These are phyloP conservation scores for Circinella minor DNA, from an alignment of 371 early-diverging fungal species.

Conservation along the genomic window DNA sequence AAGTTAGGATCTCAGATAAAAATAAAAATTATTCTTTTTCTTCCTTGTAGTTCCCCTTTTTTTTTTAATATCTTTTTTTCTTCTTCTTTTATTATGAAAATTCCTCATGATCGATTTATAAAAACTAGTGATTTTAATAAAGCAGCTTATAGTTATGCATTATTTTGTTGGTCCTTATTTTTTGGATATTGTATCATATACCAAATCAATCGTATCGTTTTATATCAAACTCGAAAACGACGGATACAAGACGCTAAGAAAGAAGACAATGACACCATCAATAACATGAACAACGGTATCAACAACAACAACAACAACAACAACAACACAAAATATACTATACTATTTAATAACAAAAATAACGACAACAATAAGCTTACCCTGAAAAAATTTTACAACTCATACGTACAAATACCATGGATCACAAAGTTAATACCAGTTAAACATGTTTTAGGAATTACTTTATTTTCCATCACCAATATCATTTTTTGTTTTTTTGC, in stretches of 20 bases:
- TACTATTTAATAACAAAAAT: neutral
- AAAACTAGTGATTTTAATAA: constrained; percentile 9
- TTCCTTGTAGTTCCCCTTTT: neutral
- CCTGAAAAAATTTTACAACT: constrained; percentile 15
- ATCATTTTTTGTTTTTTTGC: constrained; percentile 33
- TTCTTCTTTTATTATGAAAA: neutral
- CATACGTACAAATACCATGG: constrained; percentile 37
- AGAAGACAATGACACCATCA: neutral
- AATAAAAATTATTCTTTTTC: too few relatives aligned
- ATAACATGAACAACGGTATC: too few relatives aligned
- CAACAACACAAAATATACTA: neutral
- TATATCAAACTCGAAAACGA: constrained; percentile 24
- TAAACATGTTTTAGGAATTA: constrained; percentile 41
- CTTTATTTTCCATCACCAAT: constrained; percentile 32
- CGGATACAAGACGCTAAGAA: neutral
- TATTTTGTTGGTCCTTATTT: constrained; percentile 48
- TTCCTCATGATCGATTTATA: neutral
- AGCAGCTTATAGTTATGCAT: constrained; percentile 29
- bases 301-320: too few relatives aligned
- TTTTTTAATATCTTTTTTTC: neutral
- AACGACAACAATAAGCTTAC: constrained; percentile 12
- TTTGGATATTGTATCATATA: constrained; percentile 38
- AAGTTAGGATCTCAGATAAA: too few relatives aligned
- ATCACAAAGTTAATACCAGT: constrained; percentile 41
- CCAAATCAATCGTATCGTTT: constrained; percentile 30